Base-by-base conservation (phyloP, 805 yeast genomes). In the Sugiyamaella chiloensis region DNA sequence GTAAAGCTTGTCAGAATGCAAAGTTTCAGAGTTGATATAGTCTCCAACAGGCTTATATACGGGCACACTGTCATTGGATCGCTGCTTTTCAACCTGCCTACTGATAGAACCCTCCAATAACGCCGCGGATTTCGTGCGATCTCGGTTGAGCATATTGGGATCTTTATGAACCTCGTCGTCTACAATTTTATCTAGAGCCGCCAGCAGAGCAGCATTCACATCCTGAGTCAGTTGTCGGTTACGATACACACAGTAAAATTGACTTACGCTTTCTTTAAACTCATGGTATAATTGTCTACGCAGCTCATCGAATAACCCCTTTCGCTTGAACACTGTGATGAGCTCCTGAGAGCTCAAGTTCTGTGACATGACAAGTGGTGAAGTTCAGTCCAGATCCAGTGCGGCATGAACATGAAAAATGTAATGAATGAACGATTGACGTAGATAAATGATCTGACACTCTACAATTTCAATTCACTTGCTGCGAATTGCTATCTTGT, bases 71-170 rank as follows among this genome's bases (percentile, higher is more conserved):
- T 20, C 29, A 2, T 24, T 24, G 24, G 23, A 16, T 26, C 34
- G 8, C 12, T 20, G n/a, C 21, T 37, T 35, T 29, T 47, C 52
- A 20, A 36, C 40, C 27, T 45, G 47, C 17, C 58, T 44, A 31
- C 44, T 52, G 21, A 57, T 44, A 11, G 47, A 47, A 3, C 57
- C 57, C 40, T 59, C 63, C 4, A 58, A 42, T n/a, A 58, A 30
- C 3, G 57, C 60, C 7, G 59, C 60, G 4, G 60, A 49, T 36
- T 55, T 59, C 21, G 54, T 51, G 24, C 60, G 44, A 19, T 58
- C 60, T 21, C 54, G 45, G 5, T 48, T 45, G 26, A 59, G 52
- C 24, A 58, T 44, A 20, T 42, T 29, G 14, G 60, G 56, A 24
- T 58, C 56, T 30, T 44, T 52, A 24, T 48, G 46, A 8, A 57